Evolutionary conservation across 148 eudicot species (phyloP), one percentile per base, ranked within the genome.

Genomic region (Vaccinium corymbosum): DNA sequence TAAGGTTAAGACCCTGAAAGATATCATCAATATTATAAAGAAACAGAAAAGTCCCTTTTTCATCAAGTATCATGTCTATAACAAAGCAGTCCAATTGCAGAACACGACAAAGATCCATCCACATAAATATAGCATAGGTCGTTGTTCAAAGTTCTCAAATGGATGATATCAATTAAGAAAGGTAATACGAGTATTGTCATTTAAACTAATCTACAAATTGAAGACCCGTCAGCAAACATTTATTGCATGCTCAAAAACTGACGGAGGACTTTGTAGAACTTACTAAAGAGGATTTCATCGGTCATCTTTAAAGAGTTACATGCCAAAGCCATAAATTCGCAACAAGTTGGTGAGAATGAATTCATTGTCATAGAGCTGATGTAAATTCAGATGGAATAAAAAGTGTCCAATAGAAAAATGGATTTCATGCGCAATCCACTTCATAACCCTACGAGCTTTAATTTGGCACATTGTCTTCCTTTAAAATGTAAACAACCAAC

Each of bases 1-100:
- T 49, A 76, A 52, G 73, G 1, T 70, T 25, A 82, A 11, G 14
- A 76, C 32, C 72, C 80, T 19, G 38, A 76, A 81, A 71, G 51
- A 52, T 62, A 78, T 15, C 50, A 82, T 42, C 57, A 56, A 81
- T 73, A 22, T 35, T 64, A 17, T 62, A 22, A 49, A 52, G 14
- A 38, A 27, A 32, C 74, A 78, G 59, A n/a, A 17, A 46, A 20
- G 22, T 75, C 14, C 48, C 52, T 46, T 42, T 46, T 53, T 53
- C 42, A 25, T 25, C 72, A 9, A n/a, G 29, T 32, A 1, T 46
- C 27, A 9, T 46, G 59, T 13, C 35, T 17, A 74, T 7, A 42
- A 74, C n/a, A 2, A 73, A 19, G 46, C 22, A 20, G 78, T 29
- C 12, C 78, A 19, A 46, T 42, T 46, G 78, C 78, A 75, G 78